Conservation (phyloP, 1,139 yeast genomes). For the Spathaspora jeffriesii region DNA sequence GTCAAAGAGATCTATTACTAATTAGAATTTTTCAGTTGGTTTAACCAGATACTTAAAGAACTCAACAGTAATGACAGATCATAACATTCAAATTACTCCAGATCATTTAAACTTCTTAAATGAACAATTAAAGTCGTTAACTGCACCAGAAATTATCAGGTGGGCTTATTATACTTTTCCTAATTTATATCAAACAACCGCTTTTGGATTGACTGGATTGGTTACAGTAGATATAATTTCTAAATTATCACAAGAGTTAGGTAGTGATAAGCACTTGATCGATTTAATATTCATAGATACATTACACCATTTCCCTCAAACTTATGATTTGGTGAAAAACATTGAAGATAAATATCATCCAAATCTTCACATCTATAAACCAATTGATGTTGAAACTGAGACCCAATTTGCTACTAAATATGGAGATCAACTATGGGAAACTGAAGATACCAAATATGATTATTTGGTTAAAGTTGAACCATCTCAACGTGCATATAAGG, state of each 20-base stretch:
- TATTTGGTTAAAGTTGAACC: conserved; percentile 93
- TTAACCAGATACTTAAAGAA: background rate
- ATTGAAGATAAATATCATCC: conserved; percentile 58
- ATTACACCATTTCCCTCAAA: conserved; percentile 90
- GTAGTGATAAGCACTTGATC: conserved; percentile 40
- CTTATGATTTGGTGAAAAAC: conserved; percentile 68
- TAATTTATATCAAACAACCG: conserved; percentile 84
- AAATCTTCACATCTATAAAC: conserved; percentile 63
- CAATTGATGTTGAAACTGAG: conserved; percentile 56
- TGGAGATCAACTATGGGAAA: conserved; percentile 85
- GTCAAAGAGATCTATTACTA: background rate
- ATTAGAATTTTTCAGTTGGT: background rate
- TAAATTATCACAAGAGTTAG: conserved; percentile 33
- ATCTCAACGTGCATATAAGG: conserved; percentile 77
- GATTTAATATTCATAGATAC: conserved; percentile 91
- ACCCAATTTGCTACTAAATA: conserved; percentile 64
- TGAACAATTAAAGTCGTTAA: conserved; percentile 49
- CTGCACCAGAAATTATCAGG: conserved; percentile 72
- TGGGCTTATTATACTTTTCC: conserved; percentile 90
- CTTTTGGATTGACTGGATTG: conserved; percentile 91
- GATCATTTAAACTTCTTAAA: conserved; percentile 66
- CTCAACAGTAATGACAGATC: background rate
- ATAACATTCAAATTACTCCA: conserved; percentile 21
- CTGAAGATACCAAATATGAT: conserved; percentile 80
- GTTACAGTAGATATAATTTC: conserved; percentile 85